Conservation (phyloP, 257 asterid genomes). For the Salvia miltiorrhiza region DNA sequence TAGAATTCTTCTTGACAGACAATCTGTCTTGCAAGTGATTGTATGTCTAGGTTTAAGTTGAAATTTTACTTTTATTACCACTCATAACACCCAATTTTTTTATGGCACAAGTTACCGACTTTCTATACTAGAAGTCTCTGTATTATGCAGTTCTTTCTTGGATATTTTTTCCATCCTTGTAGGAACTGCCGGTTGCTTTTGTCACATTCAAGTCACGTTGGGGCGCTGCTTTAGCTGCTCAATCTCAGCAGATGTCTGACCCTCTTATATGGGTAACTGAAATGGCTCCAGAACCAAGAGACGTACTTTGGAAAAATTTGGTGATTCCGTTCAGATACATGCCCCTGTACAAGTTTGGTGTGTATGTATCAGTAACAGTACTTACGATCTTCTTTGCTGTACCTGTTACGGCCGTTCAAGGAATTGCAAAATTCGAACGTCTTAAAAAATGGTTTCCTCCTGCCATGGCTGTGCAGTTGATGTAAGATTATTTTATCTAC, state of each 20-base stretch:
- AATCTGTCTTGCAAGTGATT: background rate
- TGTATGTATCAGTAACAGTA: constrained; percentile 55
- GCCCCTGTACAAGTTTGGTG: constrained; percentile 58
- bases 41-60: background rate
- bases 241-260: constrained; percentile 82
- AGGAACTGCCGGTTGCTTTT: constrained; percentile 74
- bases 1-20: constrained; percentile 17
- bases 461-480: constrained; percentile 81
- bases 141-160: constrained; percentile 6
- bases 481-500: constrained; percentile 42
- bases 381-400: constrained; percentile 87
- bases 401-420: constrained; percentile 93
- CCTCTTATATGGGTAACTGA: constrained; percentile 85
- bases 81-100: background rate
- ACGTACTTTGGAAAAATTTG: constrained; percentile 79
- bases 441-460: constrained; percentile 92
- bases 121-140: background rate
- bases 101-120: background rate
- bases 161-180: background rate
- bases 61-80: background rate
- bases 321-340: constrained; percentile 46
- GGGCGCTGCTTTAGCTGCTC: constrained; percentile 96
- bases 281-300: constrained; percentile 96
- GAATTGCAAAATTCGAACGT: constrained; percentile 79
- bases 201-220: constrained; percentile 85